Base-by-base conservation (phyloP, 2,329 filamentous ascomycete species). In the Dothiorella sarmentorum region DNA sequence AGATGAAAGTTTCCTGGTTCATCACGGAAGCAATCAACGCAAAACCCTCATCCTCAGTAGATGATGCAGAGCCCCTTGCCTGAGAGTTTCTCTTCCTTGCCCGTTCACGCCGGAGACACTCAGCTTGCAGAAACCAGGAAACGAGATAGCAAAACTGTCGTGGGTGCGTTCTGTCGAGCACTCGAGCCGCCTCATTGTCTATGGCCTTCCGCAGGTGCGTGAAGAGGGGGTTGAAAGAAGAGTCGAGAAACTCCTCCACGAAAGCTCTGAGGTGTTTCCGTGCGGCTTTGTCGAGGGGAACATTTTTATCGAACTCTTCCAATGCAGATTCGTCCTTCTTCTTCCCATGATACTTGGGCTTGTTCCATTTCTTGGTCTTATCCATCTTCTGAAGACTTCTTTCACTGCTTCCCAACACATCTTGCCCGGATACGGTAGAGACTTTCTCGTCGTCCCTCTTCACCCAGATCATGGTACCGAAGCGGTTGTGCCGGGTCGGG, bases 401-500 rank as follows among this genome's bases (percentile, higher is more conserved):
- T 7, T 88, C 82, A 6, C 85, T 83, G 66, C 91, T 86, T 3
- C 85, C 83, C 43, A 99, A 82, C 4, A 89, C 89, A 65, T 91
- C 88, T 69, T 97, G 93, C 1, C 94, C 94, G 0, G 91, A 92
- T 1, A 99, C 82, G 0, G 92, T 91, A 0, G 90, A 88, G 66
- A 94, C 84, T 67, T 92, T 92, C 52, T 88, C 86, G 65, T 92
- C 88, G 49, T 91, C 89, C 58, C 92, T 82, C 75, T 96, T 91
- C 35, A 99, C 85, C 92, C 93, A 97, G 31, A 97, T 86, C 90
- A 97, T 97, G 10, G 92, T 96, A 2, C 94, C 94, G 68, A 97
- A 99, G 31, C 94, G 85, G 65, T 92, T 96, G 73, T 99, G 94
- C 47, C 94, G 81, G 3, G 91, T 92, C 0, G 92, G 90, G 2